Evolutionary conservation across 371 early-diverging fungal genomes (phyloP), one percentile per base, ranked within the genome.

Genomic region (Lichtheimia hyalospora): DNA sequence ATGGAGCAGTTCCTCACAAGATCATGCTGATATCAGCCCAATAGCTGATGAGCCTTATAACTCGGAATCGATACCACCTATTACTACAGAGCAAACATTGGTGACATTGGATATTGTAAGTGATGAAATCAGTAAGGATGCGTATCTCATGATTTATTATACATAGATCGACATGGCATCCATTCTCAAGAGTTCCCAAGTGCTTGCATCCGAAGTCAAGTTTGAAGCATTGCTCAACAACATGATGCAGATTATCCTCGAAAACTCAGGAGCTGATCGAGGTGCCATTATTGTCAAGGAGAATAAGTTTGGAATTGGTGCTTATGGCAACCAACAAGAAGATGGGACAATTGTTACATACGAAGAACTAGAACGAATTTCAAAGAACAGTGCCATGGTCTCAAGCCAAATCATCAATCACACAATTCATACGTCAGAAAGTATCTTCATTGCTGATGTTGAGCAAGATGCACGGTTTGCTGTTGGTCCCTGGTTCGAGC

Each of bases 231-330:
- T 78, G 2, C 43, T 78, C 27, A 66, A 73, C 27, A 68, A 69
- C 0, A 73, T 78, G 75, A 78, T 78, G 71, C 54, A 59, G 15
- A 78, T 78, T 16, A 78, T 75, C 13, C 49, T 77, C 39, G 79
- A 78, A 40, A 78, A 78, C 43, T 75, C 73, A 5, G 75, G 74
- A 48, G 79, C 79, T 3, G 75, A 78, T 21, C 70, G 73, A 40
- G 79, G 73, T 20, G 79, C 79, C 0, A 73, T 78, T 46, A 71
- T 75, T 55, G 71, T 75, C 34, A 78, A 78, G 52, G 75, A 75
- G 3, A 43, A 25, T 10, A 70, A 75, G 14, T 73, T 67, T 24
- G 73, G 75, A 20, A 62, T 78, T 24, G 67, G 65, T 56, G 79
- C 75, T 0, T 73, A 71, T 64, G 79, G 79, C 2, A 75, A 70